Percentiles rank a stretch among this genome's conserved stretches.
These are phyloP conservation scores for Apiospora koreana DNA, from an alignment of 2,329 filamentous ascomycete species.

Conservation along the genomic window DNA sequence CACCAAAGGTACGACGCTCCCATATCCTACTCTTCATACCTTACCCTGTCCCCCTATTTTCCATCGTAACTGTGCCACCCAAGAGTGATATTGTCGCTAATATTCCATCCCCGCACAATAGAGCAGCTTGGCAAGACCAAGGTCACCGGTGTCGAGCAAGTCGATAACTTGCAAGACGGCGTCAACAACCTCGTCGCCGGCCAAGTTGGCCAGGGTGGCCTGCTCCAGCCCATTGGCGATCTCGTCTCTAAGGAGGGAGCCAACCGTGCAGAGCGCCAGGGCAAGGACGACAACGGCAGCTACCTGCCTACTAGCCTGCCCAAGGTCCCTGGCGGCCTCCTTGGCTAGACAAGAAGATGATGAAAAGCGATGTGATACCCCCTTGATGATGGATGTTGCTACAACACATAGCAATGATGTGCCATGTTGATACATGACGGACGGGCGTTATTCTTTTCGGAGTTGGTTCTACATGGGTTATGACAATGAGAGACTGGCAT, in stretches of 20 bases:
- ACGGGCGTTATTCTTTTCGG: too few species aligned
- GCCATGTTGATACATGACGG: too few species aligned
- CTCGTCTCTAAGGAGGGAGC: conserved; percentile 63
- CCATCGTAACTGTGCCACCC: too few species aligned
- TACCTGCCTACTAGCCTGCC: conserved; percentile 37
- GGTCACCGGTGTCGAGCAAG: conserved; percentile 65
- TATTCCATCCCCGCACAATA: conserved; percentile 31
- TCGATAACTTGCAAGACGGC: conserved; percentile 69
- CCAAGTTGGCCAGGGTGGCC: conserved; percentile 68
- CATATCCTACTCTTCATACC: neutral
- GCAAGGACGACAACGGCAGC: conserved; percentile 61
- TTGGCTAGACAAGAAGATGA: neutral
- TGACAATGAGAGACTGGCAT: too few species aligned
- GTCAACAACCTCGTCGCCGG: conserved; percentile 62
- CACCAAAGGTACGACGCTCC: conserved; percentile 56
- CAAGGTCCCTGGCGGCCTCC: conserved; percentile 28
- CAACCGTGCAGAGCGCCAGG: conserved; percentile 64
- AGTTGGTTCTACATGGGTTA: too few species aligned
- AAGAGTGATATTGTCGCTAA: neutral
- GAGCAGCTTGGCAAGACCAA: conserved; percentile 70
- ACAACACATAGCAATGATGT: too few species aligned
- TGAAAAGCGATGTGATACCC: neutral
- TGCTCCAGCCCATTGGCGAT: conserved; percentile 66
- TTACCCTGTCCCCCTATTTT: neutral
- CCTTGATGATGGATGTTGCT: neutral